Base-by-base conservation (phyloP, 805 yeast species). In the Grigorovia yakushimaensis region DNA sequence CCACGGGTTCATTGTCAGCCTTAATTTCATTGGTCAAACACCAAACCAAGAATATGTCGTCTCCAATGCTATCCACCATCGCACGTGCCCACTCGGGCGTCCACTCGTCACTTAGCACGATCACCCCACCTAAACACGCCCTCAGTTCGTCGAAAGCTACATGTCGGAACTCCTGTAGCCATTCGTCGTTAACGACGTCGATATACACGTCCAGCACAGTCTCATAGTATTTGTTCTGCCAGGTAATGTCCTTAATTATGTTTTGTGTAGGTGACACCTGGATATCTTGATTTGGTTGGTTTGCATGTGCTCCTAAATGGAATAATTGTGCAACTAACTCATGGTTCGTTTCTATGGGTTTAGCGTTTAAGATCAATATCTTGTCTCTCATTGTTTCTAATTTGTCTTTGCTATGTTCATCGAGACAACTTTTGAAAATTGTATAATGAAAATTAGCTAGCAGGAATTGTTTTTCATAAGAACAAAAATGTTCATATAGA, bases 221-320 rank as follows among this genome's bases (percentile, higher is more conserved):
- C n/a, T 57, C 54, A 45, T 62, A 67, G 49, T 69, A 68, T 48
- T 61, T 64, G 7, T 62, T 67, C 10, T 45, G 49, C 59, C 70
- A 58, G 5, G 27, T n/a, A 18, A 42, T 42, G 5, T 6, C 24
- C 33, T 42, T 42, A 10, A 42, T 13, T 10, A 42, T 42, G 20
- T 33, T 30, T 5, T 21, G 11, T 3, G 18, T 17, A 15, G n/a
- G 17, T 33, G 44, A 10, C 4, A 20, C 13, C 15, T 17, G 10
- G 17, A 33, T 33, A 15, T 33, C 17, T 33, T 15, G n/a, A 33
- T 33, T 33, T 2, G 37, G 8, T 7, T 33, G 17, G n/a, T 33
- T 33, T 4, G 33, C 9, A 27, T 27, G 33, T 7, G 33, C 9
- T 13, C 17, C 37, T 11, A 33, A 11, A 33, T 15, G 11, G 17